Evolutionary conservation across 2,329 filamentous ascomycete species (phyloP).

Genomic region (Macrophomina pseudophaseolina): DNA sequence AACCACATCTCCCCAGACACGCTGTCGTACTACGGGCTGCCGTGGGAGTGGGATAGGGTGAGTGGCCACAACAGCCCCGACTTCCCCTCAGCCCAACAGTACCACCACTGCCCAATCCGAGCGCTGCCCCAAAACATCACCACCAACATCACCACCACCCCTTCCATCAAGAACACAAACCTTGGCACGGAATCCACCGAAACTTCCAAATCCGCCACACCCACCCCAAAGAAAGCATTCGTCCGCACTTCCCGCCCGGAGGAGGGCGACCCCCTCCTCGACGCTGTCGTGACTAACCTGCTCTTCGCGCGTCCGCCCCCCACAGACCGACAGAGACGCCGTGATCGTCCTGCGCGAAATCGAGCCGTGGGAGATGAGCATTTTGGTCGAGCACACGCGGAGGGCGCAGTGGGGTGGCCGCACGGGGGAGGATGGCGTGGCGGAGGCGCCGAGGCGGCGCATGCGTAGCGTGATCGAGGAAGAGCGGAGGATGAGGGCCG

Average conservation of each 20-base stretch:
- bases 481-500: neutral
- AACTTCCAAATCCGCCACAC: too few relatives aligned
- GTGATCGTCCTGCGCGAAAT: conserved; percentile 57
- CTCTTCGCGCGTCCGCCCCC: conserved; percentile 5
- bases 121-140: neutral
- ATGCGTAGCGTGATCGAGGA: neutral
- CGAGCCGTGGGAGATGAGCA: conserved; percentile 53
- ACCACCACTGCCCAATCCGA: neutral
- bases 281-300: neutral
- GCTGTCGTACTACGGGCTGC: conserved; percentile 54
- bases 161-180: neutral
- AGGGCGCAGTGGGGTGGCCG: conserved; percentile 31
- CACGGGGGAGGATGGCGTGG: neutral
- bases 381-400: conserved; percentile 56
- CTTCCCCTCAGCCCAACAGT: neutral
- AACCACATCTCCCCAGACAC: conserved; percentile 44
- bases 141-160: neutral
- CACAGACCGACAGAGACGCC: conserved; percentile 50
- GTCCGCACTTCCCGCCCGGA: too few relatives aligned
- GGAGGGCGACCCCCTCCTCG: too few relatives aligned
- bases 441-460: neutral
- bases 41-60: conserved; percentile 54
- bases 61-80: conserved; percentile 32
- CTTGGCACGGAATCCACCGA: too few relatives aligned
- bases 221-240: too few relatives aligned